Base-by-base conservation (phyloP, 2,329 filamentous ascomycete species). In the Trichoderma asperellum region DNA sequence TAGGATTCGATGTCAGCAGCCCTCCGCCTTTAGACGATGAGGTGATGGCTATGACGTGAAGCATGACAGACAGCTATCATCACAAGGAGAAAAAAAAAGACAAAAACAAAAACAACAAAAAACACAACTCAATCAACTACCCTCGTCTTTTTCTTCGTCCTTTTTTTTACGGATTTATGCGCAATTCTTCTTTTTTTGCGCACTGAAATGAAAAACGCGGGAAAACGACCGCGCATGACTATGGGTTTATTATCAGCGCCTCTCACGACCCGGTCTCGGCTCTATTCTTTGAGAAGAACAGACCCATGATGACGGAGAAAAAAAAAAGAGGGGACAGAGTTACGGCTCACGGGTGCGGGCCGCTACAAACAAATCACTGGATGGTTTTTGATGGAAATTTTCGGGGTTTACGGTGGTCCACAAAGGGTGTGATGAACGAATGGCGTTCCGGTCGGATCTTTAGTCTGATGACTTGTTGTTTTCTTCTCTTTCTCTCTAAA, bases 1-100 rank as follows among this genome's bases (percentile, higher is more conserved):
- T 83, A 82, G 68, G 21, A 18, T n/a, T 7, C 18, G 18, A 43
- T 4, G 18, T n/a, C 7, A 8, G 18, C 18, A 8, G 7, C 8
- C 40, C 40, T n/a, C 18, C 40, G 3, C 40, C 40, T 43, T 2
- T 7, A 7, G 7, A 43, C 40, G 40, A 16, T n/a, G 29, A 18
- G 29, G n/a, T 12, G 18, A 27, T 34, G 55, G 10, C 11, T 12
- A 57, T 18, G 55, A n/a, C 18, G 29, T 60, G 57, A 35, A 27
- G 67, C 27, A 40, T 35, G n/a, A 63, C 16, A 49, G 24, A 16
- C 47, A 12, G 29, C 24, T 34, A n/a, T 52, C 40, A 24, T 37
- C 37, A 37, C 18, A 49, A 49, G 21, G 21, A 49, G 24, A 49
- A 49, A 49, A 49, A 49, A 12, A 12, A 11, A 49, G n/a, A 49